Evolutionary conservation across 2,329 filamentous ascomycete genomes (phyloP), one percentile per base, ranked within the genome.

Genomic region (Cytospora piceae): DNA sequence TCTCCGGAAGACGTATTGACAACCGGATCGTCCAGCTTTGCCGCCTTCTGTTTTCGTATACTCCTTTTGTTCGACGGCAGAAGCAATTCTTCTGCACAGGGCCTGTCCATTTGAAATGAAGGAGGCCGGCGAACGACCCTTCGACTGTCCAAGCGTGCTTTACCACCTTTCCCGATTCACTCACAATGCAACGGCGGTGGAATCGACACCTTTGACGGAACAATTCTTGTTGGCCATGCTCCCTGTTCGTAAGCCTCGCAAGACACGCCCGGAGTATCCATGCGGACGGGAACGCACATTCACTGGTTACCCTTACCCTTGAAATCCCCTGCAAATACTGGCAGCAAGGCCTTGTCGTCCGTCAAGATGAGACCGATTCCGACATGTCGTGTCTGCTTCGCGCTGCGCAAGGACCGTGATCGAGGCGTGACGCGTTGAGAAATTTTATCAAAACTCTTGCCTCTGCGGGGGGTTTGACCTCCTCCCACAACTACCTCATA

Each of bases 361-460:
- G 12, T 49, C n/a, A 49, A 49, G 3, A 49, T 49, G 42, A 49
- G 6, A 22, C n/a, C n/a, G 8, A 3, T 24, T 51, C 52, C 29
- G 29, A 46, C 37, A 54, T 27, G 51, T 51, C 61, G 61, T 51
- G 53, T 57, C 39, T 42, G 29, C 54, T 52, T 42, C 61, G 42
- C 22, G 34, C 29, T 56, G 53, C 12, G 22, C 53, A 37, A 49
- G 53, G 61, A 46, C 39, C 27, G 27, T 29, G 39, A 27, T 14
- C 7, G 29, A 29, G 27, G 39, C 61, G 61, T n/a, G 53, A 57
- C 61, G 53, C 53, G 61, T 39, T 22, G 29, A 54, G 15, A 31
- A 29, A 15, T 15, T 42, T 32, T 22, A 57, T 29, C 29, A 37
- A 63, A 63, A 46, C 4, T 24, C 22, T 57, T 17, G 15, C 54